Evolutionary conservation across 2,329 filamentous ascomycete genomes (phyloP), one percentile per base, ranked within the genome.

Genomic region (Claviceps humidiphila): DNA sequence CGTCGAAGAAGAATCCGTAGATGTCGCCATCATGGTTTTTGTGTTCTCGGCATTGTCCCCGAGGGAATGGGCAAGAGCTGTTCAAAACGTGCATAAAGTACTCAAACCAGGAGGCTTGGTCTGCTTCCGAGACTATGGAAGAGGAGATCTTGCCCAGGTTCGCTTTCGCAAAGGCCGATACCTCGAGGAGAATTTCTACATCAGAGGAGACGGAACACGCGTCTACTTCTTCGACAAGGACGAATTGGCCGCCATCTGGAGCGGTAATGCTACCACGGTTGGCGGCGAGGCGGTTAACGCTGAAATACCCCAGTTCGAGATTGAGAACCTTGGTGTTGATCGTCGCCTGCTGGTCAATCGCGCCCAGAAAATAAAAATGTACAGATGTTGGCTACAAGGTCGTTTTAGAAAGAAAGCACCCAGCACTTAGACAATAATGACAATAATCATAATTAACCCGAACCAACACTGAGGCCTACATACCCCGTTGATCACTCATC

Each of bases 191-290:
- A 98, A 97, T 64, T 98, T 98, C 62, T 98, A 98, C 66, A 87
- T 96, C 45, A 77, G 93, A 38, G 93, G 93, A 1, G 93, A 98
- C 66, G 93, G 93, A 1, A 98, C 93, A 4, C 79, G 93, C 6
- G 93, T 98, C 0, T 98, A 97, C 68, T 98, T 98, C 68, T 98
- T 98, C 63, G 91, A 96, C 53, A 77, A 82, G 66, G 83, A 90
- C 38, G 85, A 98, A 70, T 72, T 98, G 51, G 76, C 78, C 51
- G 67, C 76, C 44, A 91, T 97, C 54, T 97, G 91, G 91, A 74
- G 75, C 24, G 78, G 76, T 38, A 64, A 64, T 50, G 58, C 54
- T 48, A 56, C 50, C 53, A 50, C 2, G 11, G 11, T 53, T 2
- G 57, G 61, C 13, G 62, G 61, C 14, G 61, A 62, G 37, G 63